phyloP scores from a whole-genome alignment of 768 basidiomycete genomes.

The Filobasidium wieringae region DNA sequence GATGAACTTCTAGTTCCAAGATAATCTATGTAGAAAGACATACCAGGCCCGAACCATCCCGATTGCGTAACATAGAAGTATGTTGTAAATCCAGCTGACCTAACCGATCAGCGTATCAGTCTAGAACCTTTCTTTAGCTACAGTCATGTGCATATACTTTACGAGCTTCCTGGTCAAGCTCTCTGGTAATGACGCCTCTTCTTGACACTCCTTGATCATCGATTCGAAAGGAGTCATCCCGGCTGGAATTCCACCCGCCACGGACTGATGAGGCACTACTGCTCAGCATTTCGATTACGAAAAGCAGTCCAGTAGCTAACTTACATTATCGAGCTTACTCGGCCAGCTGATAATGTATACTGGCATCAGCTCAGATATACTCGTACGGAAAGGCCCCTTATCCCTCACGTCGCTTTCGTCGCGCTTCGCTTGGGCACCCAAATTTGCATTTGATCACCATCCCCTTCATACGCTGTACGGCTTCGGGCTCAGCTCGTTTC shows the following conservation, averaged over 20 bases:
- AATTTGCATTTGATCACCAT: conserved; percentile 45
- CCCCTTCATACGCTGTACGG: conserved; percentile 33
- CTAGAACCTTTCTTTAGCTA: neutral
- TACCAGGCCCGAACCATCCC: conserved; percentile 57
- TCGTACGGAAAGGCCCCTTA: neutral
- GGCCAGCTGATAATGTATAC: conserved; percentile 52
- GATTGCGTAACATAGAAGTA: conserved; percentile 63
- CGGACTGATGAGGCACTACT: conserved; percentile 4
- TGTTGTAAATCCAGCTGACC: conserved; percentile 56
- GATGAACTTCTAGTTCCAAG: neutral
- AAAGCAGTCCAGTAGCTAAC: neutral
- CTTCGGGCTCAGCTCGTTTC: neutral
- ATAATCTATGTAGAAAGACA: conserved; percentile 2
- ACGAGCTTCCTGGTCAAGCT: conserved; percentile 47
- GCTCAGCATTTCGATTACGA: neutral
- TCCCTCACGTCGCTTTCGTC: conserved; percentile 82
- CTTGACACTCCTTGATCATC: conserved; percentile 80
- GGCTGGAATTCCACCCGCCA: conserved; percentile 77
- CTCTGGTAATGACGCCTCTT: conserved; percentile 74
- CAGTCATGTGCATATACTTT: conserved; percentile 29
- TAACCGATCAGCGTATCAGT: neutral
- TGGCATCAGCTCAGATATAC: neutral
- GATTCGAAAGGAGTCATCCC: conserved; percentile 61
- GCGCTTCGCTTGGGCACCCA: conserved; percentile 80
- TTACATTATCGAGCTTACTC: conserved; percentile 65